Conservation (phyloP, 83 land plant genomes). For the Picea abies region DNA sequence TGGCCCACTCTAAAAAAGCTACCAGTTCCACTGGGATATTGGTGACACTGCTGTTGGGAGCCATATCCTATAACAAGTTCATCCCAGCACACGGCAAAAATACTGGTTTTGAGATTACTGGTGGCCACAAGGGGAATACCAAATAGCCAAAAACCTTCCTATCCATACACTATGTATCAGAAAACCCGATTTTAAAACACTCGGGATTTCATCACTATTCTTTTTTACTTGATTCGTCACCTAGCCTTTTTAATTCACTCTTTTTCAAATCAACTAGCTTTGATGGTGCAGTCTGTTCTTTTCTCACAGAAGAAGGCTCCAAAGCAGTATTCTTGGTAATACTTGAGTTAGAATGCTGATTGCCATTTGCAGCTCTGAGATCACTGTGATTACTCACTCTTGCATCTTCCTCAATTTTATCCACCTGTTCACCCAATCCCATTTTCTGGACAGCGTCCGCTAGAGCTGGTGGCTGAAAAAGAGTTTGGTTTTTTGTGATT, state of each 20-base stretch:
- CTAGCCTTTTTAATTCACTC: background rate
- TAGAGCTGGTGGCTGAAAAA: background rate
- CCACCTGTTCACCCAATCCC: background rate
- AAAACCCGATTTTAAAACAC: conserved; percentile 15
- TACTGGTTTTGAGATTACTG: background rate
- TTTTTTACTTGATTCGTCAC: background rate
- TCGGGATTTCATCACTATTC: conserved; percentile 7
- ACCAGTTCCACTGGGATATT: conserved; percentile 7
- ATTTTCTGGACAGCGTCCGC: conserved; percentile 7
- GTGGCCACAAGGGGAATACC: background rate
- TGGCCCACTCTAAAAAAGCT: background rate
- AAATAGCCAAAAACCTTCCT: background rate
- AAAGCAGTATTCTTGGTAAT: background rate
- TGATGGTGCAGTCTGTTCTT: background rate
- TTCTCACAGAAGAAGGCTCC: background rate
- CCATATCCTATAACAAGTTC: conserved; percentile 6
- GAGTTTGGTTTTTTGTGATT: background rate
- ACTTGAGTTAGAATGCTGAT: background rate
- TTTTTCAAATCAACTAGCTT: background rate
- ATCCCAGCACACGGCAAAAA: conserved; percentile 13
- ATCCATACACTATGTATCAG: background rate
- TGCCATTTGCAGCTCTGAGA: background rate
- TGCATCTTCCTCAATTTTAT: background rate
- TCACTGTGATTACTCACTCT: background rate
- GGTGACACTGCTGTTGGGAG: background rate